Conservation (phyloP, 495 filamentous ascomycete genomes). For the Aspergillus nidulans region DNA sequence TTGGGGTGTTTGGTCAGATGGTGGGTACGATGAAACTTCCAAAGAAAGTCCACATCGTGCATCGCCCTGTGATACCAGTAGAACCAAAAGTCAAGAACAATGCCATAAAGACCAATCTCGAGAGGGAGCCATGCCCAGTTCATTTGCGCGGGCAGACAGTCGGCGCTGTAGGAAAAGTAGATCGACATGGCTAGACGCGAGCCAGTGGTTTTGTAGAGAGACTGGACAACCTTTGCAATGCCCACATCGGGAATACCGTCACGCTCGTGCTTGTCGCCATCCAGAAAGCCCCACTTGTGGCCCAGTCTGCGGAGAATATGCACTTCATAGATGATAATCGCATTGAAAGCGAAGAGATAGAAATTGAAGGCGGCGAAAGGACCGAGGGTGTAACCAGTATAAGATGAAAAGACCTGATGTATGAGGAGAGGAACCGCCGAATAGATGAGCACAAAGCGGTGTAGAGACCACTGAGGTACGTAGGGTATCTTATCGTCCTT, state of each 20-base stretch:
- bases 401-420: conserved; percentile 30
- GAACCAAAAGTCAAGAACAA: conserved; percentile 45
- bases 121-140: conserved; percentile 35
- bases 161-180: conserved; percentile 20
- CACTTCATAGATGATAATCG: conserved; percentile 33
- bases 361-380: conserved; percentile 32
- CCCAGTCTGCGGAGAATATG: conserved; percentile 22
- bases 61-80: conserved; percentile 43
- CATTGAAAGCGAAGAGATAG: conserved; percentile 33
- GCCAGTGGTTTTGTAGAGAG: conserved; percentile 22
- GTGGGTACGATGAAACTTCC: conserved; percentile 43
- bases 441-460: conserved; percentile 39
- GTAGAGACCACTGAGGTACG: conserved; percentile 35
- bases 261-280: conserved; percentile 25
- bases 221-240: conserved; percentile 17
- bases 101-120: conserved; percentile 37
- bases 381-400: conserved; percentile 27
- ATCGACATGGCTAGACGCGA: conserved; percentile 19
- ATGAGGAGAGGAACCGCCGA: conserved; percentile 31
- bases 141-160: conserved; percentile 13
- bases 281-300: conserved; percentile 23
- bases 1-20: conserved; percentile 44
- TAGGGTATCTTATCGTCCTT: conserved; percentile 37
- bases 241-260: conserved; percentile 27
- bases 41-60: conserved; percentile 38